phyloP scores from a whole-genome alignment of 2,329 filamentous ascomycete species.

The Nothomitra cinnamomea region DNA sequence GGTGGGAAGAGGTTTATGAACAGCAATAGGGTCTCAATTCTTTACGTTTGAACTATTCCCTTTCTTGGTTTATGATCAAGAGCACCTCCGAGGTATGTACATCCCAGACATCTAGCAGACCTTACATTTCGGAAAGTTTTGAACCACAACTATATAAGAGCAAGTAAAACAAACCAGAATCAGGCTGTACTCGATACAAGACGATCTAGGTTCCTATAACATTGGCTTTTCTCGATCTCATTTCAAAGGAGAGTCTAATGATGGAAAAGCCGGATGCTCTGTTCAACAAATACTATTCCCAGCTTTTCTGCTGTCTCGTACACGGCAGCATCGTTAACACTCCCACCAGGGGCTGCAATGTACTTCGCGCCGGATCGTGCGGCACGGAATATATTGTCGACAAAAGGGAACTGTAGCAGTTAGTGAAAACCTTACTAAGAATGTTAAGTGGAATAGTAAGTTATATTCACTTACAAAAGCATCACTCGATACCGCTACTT shows the following conservation, averaged over 20 bases:
- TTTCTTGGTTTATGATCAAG: background rate
- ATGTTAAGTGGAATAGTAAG: background rate
- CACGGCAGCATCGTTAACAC: constrained; percentile 66
- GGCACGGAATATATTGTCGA: constrained; percentile 91
- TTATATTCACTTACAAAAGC: constrained; percentile 57
- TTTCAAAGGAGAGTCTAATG: constrained; percentile 38
- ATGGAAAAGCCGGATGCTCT: constrained; percentile 86
- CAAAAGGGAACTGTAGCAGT: constrained; percentile 72
- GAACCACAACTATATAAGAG: no score
- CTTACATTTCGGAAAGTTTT: background rate
- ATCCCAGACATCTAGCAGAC: background rate
- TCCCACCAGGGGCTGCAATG: constrained; percentile 82
- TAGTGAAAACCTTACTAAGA: constrained; percentile 3
- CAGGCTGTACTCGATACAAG: no score
- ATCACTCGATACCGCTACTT: constrained; percentile 81
- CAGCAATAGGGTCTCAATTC: no score
- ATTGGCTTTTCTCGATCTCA: background rate
- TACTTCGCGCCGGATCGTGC: constrained; percentile 84
- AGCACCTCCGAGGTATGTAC: no score
- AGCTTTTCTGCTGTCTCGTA: constrained; percentile 84
- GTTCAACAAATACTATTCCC: constrained; percentile 87
- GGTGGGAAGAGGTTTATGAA: background rate
- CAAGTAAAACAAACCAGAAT: no score
- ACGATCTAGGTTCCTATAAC: no score
- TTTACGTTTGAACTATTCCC: background rate